phyloP scores from a whole-genome alignment of 192 early-diverging fungal species.

The Gamsiella multidivaricata region DNA sequence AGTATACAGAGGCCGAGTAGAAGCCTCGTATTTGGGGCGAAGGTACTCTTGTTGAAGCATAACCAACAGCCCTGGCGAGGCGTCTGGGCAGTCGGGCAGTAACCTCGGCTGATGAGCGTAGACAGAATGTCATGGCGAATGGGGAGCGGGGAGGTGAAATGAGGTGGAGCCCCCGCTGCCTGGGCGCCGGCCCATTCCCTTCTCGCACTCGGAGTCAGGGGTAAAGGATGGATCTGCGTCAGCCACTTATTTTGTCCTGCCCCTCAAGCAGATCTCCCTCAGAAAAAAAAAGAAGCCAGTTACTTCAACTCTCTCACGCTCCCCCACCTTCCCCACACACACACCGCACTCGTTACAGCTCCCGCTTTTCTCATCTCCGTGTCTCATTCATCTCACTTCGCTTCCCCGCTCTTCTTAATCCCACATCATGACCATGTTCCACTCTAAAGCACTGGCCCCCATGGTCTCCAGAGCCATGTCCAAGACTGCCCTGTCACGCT shows the following conservation, averaged over 20 bases:
- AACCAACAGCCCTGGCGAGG: not conserved
- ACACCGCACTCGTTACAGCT: not conserved
- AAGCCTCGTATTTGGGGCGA: not conserved
- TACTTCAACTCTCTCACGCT: not conserved
- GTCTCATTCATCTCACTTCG: conserved; percentile 2
- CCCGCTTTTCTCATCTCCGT: not conserved
- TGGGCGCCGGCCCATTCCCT: too few relatives aligned
- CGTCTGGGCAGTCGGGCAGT: not conserved
- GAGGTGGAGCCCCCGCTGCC: not conserved
- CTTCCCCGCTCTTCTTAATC: not conserved
- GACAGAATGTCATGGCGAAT: not conserved
- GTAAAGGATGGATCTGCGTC: too few relatives aligned
- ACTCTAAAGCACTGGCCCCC: conserved; percentile 40
- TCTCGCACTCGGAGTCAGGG: too few relatives aligned
- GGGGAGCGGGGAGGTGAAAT: not conserved
- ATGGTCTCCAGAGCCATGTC: conserved; percentile 44
- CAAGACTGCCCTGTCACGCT: conserved; percentile 20
- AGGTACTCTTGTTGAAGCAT: not conserved
- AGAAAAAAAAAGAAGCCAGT: too few relatives aligned
- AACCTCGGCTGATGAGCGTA: conserved; percentile 14
- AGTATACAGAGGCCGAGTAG: not conserved
- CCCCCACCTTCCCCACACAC: too few relatives aligned
- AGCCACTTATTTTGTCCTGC: not conserved
- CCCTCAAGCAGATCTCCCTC: not conserved
- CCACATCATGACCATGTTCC: conserved; percentile 47